Evolutionary conservation across 495 filamentous ascomycete genomes (phyloP).

Genomic region (Cetradonia linearis): DNA sequence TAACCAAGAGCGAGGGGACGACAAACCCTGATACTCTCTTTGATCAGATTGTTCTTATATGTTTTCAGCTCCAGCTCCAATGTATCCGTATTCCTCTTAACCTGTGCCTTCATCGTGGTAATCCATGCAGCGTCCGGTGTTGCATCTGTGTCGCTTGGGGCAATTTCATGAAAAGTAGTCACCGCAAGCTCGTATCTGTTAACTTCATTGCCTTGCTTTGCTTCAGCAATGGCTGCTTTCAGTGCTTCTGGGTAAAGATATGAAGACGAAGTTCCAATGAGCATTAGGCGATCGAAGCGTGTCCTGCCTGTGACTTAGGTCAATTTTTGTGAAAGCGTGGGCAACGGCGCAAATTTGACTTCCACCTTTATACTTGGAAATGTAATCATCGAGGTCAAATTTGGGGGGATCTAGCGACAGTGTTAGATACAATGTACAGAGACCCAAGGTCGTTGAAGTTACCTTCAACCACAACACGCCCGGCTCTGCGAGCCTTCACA

Average conservation of each 20-base stretch:
- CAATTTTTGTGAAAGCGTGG: background rate
- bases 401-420: slow-evolving; percentile 61
- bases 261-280: slow-evolving; percentile 70
- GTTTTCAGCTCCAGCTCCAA: slow-evolving; percentile 75
- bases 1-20: background rate
- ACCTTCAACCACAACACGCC: slow-evolving; percentile 24
- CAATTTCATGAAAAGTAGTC: slow-evolving; percentile 49
- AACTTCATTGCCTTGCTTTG: slow-evolving; percentile 64
- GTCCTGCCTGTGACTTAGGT: slow-evolving; percentile 45
- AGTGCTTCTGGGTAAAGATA: slow-evolving; percentile 72
- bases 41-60: slow-evolving; percentile 96
- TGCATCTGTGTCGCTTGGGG: slow-evolving; percentile 59
- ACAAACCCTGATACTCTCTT: slow-evolving; percentile 84
- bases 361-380: slow-evolving; percentile 78
- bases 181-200: slow-evolving; percentile 59
- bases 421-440: background rate
- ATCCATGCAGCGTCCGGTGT: slow-evolving; percentile 60
- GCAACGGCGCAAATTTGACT: slow-evolving; percentile 9
- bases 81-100: slow-evolving; percentile 56
- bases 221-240: slow-evolving; percentile 63
- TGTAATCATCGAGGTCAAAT: slow-evolving; percentile 86
- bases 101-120: slow-evolving; percentile 47
- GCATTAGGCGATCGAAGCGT: slow-evolving; percentile 64
- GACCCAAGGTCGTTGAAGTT: background rate
- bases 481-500: slow-evolving; percentile 19